Conservation (phyloP, 805 yeast species). For the Candida michaelii region DNA sequence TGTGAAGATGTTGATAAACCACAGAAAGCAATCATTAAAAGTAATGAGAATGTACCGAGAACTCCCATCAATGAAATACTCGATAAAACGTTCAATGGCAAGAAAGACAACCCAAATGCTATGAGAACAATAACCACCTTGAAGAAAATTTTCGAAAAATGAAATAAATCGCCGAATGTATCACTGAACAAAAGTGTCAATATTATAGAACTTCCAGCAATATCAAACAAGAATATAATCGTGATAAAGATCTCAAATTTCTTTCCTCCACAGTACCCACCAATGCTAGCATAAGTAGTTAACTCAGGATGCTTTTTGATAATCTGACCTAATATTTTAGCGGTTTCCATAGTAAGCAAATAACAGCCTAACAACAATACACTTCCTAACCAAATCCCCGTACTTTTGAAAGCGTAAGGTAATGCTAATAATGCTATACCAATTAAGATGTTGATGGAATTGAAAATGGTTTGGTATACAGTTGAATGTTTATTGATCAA, state of each 20-base stretch:
- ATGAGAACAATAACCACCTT: conserved; percentile 40
- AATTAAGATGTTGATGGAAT: conserved; percentile 68
- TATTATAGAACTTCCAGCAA: conserved; percentile 60
- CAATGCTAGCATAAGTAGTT: conserved; percentile 61
- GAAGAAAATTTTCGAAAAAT: conserved; percentile 17
- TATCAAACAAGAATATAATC: conserved; percentile 52
- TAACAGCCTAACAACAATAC: conserved; percentile 45
- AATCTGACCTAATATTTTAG: conserved; percentile 52
- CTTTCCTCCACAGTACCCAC: conserved; percentile 48
- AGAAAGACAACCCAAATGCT: conserved; percentile 49
- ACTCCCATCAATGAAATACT: conserved; percentile 58
- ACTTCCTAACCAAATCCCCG: conserved; percentile 65
- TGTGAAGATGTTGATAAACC: conserved; percentile 41
- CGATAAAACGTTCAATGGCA: conserved; percentile 56
- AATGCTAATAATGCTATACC: conserved; percentile 76
- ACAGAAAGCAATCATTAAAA: conserved; percentile 44
- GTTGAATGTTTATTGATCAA: conserved; percentile 44
- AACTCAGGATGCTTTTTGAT: conserved; percentile 38
- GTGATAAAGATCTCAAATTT: conserved; percentile 45
- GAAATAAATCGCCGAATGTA: conserved; percentile 52
- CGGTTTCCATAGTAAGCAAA: conserved; percentile 51
- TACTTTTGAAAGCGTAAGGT: conserved; percentile 64
- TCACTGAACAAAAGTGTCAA: conserved; percentile 61
- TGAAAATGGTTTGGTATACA: conserved; percentile 66
- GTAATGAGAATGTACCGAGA: conserved; percentile 50